A percentile compares a stretch with the other conserved stretches of the same genome.
Evolutionary conservation across 2,329 filamentous ascomycete genomes (phyloP).

Genomic region (Aureobasidium pullulans): DNA sequence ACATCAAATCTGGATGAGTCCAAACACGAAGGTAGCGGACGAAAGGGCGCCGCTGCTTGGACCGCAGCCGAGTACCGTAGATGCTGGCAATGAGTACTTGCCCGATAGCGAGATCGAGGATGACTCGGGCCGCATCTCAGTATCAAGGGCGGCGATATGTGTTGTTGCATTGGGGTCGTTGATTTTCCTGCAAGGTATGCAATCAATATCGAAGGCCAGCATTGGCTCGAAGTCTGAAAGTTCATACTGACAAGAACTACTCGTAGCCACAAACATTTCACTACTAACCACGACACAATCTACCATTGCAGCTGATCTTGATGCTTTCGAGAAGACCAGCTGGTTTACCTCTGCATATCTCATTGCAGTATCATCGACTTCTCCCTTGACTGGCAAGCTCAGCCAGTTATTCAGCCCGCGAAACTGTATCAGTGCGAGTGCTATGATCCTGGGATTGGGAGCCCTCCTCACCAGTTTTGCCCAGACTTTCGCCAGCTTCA

Average conservation of each 20-base stretch:
- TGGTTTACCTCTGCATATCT: conserved; percentile 80
- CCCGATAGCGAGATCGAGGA: conserved; percentile 9
- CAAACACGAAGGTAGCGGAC: conserved; percentile 1
- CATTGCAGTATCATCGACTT: conserved; percentile 51
- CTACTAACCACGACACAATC: conserved; percentile 77
- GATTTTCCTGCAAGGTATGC: conserved; percentile 27
- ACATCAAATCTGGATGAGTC: background rate
- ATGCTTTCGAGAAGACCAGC: conserved; percentile 63
- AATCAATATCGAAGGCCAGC: background rate
- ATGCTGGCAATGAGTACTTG: conserved; percentile 16
- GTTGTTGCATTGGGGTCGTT: conserved; percentile 22
- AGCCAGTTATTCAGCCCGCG: conserved; percentile 67
- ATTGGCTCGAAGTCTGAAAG: background rate
- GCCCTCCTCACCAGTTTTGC: conserved; percentile 59
- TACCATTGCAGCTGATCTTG: conserved; percentile 64
- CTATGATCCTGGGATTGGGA: conserved; percentile 53
- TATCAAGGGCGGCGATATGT: conserved; percentile 11
- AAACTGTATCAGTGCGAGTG: conserved; percentile 55
- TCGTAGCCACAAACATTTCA: conserved; percentile 67
- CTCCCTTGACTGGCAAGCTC: conserved; percentile 64
- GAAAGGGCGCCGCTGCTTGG: conserved; percentile 20
- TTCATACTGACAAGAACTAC: background rate
- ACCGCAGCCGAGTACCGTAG: conserved; percentile 18
- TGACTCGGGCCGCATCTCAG: conserved; percentile 11
- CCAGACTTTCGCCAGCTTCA: conserved; percentile 52